These are phyloP conservation scores for Phytophthora idaei DNA, from an alignment of 352 stramenopile species.

Conservation along the genomic window DNA sequence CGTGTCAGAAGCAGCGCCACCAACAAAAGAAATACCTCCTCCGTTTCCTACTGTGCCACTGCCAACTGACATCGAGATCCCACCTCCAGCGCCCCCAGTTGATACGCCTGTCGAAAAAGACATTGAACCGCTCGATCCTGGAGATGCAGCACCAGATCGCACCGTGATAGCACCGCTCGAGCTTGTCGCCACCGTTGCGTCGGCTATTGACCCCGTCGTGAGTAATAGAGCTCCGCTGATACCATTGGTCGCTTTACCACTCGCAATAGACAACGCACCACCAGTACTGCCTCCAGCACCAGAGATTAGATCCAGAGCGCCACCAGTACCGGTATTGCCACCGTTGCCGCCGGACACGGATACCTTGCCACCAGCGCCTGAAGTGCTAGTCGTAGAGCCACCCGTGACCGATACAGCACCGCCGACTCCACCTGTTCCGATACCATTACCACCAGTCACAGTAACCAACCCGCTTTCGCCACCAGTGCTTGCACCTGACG, in stretches of 20 bases:
- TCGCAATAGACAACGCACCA: conserved; percentile 32
- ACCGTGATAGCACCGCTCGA: conserved; percentile 39
- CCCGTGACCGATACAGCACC: conserved; percentile 40
- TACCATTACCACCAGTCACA: conserved; percentile 44
- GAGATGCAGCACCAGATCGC: conserved; percentile 31
- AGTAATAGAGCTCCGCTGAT: conserved; percentile 23
- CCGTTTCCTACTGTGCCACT: conserved; percentile 32
- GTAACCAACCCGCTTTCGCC: conserved; percentile 44
- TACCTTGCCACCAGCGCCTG: conserved; percentile 21
- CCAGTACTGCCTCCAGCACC: conserved; percentile 31
- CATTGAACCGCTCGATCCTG: conserved; percentile 31
- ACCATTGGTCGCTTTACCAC: conserved; percentile 25
- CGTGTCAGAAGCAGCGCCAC: conserved; percentile 18
- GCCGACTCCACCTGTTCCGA: conserved; percentile 27
- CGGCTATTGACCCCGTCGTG: conserved; percentile 25
- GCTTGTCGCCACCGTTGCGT: conserved; percentile 14
- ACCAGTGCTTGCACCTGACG: conserved; percentile 40
- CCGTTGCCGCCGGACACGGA: conserved; percentile 18
- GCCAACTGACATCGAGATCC: conserved; percentile 39
- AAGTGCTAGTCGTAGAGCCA: conserved; percentile 15
- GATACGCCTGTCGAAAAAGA: conserved; percentile 27
- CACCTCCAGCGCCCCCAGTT: conserved; percentile 27
- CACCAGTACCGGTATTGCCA: conserved; percentile 22
- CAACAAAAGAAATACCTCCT: conserved; percentile 32
- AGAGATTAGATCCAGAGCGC: conserved; percentile 17